phyloP scores from a whole-genome alignment of 345 rosid genomes.

The Citrus sinensis region DVS_A1.0 CM039162.1:31369001-31369500 shows the following conservation, averaged over 20 bases:
- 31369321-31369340: background rate
- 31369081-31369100: background rate
- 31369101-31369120: background rate
- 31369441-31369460: background rate
- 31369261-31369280: background rate
- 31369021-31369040: background rate
- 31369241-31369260: background rate
- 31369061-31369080: background rate
- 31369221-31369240: background rate
- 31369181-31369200: background rate
- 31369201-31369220: background rate
- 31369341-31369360: too few relatives aligned
- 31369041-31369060: background rate
- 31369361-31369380: background rate
- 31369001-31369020: background rate
- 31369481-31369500: background rate
- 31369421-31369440: background rate
- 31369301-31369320: background rate
- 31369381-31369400: background rate
- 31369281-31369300: background rate
- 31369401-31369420: background rate
- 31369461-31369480: background rate
- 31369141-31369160: background rate
- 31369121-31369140: background rate
- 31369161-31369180: background rate